Evolutionary conservation across 306 rosid species (phyloP).

Genomic region (Phaseolus lunatus): DNA sequence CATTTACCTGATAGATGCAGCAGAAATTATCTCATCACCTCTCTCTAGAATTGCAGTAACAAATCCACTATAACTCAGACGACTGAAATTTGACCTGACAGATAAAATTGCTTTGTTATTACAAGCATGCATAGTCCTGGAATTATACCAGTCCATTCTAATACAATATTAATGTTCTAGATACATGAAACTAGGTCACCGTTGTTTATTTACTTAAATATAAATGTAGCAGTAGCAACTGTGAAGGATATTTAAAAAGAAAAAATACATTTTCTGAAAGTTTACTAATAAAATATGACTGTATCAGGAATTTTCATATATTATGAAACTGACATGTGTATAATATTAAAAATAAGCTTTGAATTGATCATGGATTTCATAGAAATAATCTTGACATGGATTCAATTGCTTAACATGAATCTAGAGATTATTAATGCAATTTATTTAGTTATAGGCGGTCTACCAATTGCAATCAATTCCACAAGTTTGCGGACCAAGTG

Average conservation of each 20-base stretch:
- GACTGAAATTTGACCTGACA: constrained; percentile 87
- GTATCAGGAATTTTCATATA: neutral
- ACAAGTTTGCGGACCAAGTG: constrained; percentile 1
- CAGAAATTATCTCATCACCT: constrained; percentile 79
- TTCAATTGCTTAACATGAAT: neutral
- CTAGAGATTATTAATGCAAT: neutral
- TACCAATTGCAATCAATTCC: neutral
- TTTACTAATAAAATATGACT: neutral
- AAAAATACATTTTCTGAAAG: neutral
- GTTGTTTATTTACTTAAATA: neutral
- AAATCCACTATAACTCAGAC: constrained; percentile 81
- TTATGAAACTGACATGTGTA: neutral
- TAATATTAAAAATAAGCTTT: constrained; percentile 21
- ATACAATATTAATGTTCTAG: neutral
- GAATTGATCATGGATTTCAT: neutral
- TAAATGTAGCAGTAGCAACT: constrained; percentile 18
- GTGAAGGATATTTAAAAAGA: neutral
- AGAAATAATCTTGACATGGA: constrained; percentile 13
- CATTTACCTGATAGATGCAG: constrained; percentile 82
- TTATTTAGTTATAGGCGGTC: neutral
- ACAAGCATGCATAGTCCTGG: neutral
- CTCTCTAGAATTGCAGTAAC: constrained; percentile 86
- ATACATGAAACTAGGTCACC: constrained; percentile 9
- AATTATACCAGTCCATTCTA: constrained; percentile 5
- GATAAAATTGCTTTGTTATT: constrained; percentile 38